phyloP scores from a whole-genome alignment of 1,284 basidiomycete genomes.

The Wallemia ichthyophaga region DNA sequence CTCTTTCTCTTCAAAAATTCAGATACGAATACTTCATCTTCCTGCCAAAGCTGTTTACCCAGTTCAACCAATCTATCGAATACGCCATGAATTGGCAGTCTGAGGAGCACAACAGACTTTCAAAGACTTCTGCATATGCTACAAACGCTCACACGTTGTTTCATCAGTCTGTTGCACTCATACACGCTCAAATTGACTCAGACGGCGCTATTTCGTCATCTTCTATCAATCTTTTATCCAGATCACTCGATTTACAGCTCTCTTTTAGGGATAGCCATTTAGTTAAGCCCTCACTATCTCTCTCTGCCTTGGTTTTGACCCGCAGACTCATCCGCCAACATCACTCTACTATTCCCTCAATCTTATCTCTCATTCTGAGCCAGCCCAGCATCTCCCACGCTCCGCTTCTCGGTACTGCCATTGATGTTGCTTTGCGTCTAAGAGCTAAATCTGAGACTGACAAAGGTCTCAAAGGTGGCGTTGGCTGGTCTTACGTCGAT shows the following conservation, averaged over 20 bases:
- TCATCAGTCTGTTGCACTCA: background rate
- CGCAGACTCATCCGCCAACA: constrained; percentile 1
- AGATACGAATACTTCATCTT: background rate
- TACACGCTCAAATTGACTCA: background rate
- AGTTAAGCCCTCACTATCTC: background rate
- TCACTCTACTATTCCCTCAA: constrained; percentile 2
- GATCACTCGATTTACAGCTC: background rate
- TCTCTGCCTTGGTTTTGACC: background rate
- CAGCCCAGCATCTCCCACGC: constrained; percentile 3
- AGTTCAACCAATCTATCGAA: background rate
- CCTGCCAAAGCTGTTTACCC: background rate
- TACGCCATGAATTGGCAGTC: background rate
- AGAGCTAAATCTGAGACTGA: constrained; percentile 6
- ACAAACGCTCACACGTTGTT: background rate
- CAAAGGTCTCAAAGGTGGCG: constrained; percentile 6
- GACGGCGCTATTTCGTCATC: background rate
- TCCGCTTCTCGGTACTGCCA: constrained; percentile 8
- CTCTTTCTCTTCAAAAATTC: background rate
- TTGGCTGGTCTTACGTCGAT: constrained; percentile 6
- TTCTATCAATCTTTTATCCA: background rate
- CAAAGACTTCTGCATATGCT: background rate
- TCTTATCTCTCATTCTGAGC: constrained; percentile 1
- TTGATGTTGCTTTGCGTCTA: constrained; percentile 11
- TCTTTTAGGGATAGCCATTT: background rate
- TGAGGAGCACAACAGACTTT: background rate